Base-by-base conservation (phyloP, 2,329 filamentous ascomycete genomes). In the Thielaviopsis punctulata region DNA sequence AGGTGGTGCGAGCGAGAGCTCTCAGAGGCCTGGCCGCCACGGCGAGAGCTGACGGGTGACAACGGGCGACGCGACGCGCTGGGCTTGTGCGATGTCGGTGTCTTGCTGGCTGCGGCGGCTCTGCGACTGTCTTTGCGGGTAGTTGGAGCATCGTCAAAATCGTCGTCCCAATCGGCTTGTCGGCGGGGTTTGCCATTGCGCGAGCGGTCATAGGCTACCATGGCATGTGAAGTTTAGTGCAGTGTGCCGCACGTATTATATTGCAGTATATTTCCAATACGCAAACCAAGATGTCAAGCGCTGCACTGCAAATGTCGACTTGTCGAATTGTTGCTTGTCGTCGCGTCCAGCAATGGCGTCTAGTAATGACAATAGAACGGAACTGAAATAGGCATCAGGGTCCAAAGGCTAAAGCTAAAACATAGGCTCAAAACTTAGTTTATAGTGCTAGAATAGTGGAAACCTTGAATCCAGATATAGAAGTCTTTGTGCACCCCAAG, bases 1-100 rank as follows among this genome's bases (percentile, higher is more conserved):
- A 54, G 33, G 6, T 48, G 44, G 18, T 54, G 44, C 19, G 52
- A 54, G 22, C 36, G 52, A n/a, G 52, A 51, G 19, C 45, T 51
- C 44, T 54, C 52, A 4, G 52, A 54, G 24, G 23, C 27, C 19
- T 49, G 48, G 5, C 48, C 48, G 15, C 44, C 52, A 7, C 52
- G 33, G 21, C 52, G 52, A 27, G 48, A 51, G 33, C 45, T 51
- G n/a, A 51, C 46, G 22, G 52, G 52, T 33, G 52, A 50, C 21
- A 44, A 33, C 13, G 52, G 52, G 10, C 33, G 48, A n/a, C 52
- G 44, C 19, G 52, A 27, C 12, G 36, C 18, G 6, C 48, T 9
- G 5, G 33, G 15, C 23, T 46, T 54, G 30, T 48, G 48, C n/a
- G 44, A 18, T 15, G 44, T 15, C 15, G 30, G n/a, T 19, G 36